phyloP scores from a whole-genome alignment of 2,329 filamentous ascomycete genomes.

The Stagonosporopsis rhizophila region DNA sequence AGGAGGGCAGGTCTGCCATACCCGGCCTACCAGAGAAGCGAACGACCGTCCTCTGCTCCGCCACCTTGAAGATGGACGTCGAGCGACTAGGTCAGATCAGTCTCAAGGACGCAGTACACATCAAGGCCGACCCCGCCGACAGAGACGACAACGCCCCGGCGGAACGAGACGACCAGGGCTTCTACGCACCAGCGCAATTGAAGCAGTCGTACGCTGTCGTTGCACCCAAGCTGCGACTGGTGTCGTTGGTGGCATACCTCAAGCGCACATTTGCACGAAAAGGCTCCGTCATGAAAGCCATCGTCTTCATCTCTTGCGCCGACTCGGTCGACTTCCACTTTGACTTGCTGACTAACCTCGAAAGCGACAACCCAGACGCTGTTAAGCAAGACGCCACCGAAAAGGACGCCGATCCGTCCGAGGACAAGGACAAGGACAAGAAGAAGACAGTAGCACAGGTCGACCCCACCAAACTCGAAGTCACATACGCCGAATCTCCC shows the following conservation, averaged over 20 bases:
- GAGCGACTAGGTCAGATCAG: constrained; percentile 94
- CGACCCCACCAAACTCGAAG: constrained; percentile 51
- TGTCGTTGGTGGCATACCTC: constrained; percentile 83
- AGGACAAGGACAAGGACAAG: constrained; percentile 22
- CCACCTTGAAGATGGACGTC: constrained; percentile 97
- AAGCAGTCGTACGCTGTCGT: constrained; percentile 91
- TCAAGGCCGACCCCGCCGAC: constrained; percentile 70
- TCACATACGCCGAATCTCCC: constrained; percentile 72
- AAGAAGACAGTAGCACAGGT: constrained; percentile 48
- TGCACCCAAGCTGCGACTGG: constrained; percentile 87
- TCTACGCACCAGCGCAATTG: constrained; percentile 87
- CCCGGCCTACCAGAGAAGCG: constrained; percentile 75
- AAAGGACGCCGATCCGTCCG: constrained; percentile 26
- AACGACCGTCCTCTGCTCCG: constrained; percentile 90
- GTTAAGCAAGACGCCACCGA: constrained; percentile 37
- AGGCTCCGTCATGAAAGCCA: constrained; percentile 94
- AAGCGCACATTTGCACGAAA: constrained; percentile 87
- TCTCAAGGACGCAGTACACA: constrained; percentile 87
- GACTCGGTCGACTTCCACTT: constrained; percentile 98
- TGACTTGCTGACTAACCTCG: constrained; percentile 70
- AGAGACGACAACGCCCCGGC: constrained; percentile 58
- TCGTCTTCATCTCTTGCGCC: constrained; percentile 95
- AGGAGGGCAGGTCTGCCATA: constrained; percentile 66
- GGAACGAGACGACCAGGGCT: constrained; percentile 60
- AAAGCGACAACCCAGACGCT: constrained; percentile 32